phyloP scores from a whole-genome alignment of 225 moss, liverwort and hornwort genomes.

The Asterella californica region DNA sequence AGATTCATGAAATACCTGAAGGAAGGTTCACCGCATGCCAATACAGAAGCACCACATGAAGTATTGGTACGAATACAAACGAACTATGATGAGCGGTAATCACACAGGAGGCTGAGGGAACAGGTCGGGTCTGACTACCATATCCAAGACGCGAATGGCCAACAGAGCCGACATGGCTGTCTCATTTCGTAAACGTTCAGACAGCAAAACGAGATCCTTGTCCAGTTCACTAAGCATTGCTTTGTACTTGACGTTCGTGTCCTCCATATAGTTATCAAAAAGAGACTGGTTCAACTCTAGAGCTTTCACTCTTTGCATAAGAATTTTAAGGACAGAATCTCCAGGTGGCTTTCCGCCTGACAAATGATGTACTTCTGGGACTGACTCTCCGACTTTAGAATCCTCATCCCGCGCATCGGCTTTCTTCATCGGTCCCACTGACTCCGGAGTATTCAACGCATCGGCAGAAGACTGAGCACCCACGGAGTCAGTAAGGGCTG shows the following conservation, averaged over 20 bases:
- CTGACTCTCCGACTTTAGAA: slow-evolving; percentile 41
- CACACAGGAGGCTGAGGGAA: background rate
- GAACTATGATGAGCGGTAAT: background rate
- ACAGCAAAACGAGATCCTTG: slow-evolving; percentile 64
- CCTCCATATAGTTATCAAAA: slow-evolving; percentile 78
- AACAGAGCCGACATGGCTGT: slow-evolving; percentile 59
- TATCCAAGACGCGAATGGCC: slow-evolving; percentile 60
- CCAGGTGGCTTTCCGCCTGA: slow-evolving; percentile 69
- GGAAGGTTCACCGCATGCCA: background rate
- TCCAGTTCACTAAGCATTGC: slow-evolving; percentile 81
- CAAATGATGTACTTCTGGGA: slow-evolving; percentile 63
- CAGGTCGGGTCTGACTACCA: slow-evolving; percentile 37
- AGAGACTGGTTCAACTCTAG: slow-evolving; percentile 87
- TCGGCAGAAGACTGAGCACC: slow-evolving; percentile 15
- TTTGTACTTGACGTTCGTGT: slow-evolving; percentile 78
- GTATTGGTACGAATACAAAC: background rate
- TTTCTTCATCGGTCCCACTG: slow-evolving; percentile 36
- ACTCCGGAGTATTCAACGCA: slow-evolving; percentile 34
- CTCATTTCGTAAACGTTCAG: slow-evolving; percentile 64
- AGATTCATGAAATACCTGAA: background rate
- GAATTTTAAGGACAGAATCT: slow-evolving; percentile 88
- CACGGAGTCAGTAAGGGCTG: slow-evolving; percentile 39
- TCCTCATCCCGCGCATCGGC: slow-evolving; percentile 42
- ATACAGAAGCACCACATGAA: background rate
- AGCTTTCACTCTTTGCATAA: slow-evolving; percentile 90